Evolutionary conservation across 2,329 filamentous ascomycete genomes (phyloP), one percentile per base, ranked within the genome.

Genomic region (Pestalotiopsis sp.): DNA sequence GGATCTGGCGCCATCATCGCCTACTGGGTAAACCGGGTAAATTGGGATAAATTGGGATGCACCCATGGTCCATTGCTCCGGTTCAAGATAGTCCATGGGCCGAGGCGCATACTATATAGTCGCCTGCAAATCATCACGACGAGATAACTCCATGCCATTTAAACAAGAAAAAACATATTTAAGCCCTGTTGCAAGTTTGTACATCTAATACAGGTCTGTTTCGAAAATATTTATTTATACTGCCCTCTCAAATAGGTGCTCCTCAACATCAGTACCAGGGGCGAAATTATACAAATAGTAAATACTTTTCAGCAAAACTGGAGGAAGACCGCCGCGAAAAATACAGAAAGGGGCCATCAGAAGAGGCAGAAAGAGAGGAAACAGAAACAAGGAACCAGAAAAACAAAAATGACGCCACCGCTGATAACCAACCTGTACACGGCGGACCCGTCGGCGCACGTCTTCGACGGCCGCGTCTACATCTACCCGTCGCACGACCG

Each of bases 401-500:
- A 39, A 2, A 14, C 73, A 49, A 79, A 69, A 31, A 84, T 86
- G 84, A 76, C 82, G 56, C 91, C 82, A 41, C 91, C 92, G 60
- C 86, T 94, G 70, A 91, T 94, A 75, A 90, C 85, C n/a, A 87
- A 92, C 80, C 83, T 93, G 76, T 95, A 91, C 85, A 94, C 92
- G 13, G 92, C 92, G 23, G 92, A 95, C 80, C 92, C 92, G 17
- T 94, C 92, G 6, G 92, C 92, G 13, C 92, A 94, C 80, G 92
- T 93, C 77, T 95, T 94, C 83, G 89, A 93, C 71, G 87, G 86
- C 78, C 90, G 86, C 72, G 81, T 95, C 70, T 95, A 93, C 83
- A 88, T 95, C 80, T 95, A 94, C 82, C 92, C 92, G 23, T 94
- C 92, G 25, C 92, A 95, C 81, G 92, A 95, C 80, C 88, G 91